These are phyloP conservation scores for Aspergillus asperescens DNA, from an alignment of 495 filamentous ascomycete species.

Conservation along the genomic window DNA sequence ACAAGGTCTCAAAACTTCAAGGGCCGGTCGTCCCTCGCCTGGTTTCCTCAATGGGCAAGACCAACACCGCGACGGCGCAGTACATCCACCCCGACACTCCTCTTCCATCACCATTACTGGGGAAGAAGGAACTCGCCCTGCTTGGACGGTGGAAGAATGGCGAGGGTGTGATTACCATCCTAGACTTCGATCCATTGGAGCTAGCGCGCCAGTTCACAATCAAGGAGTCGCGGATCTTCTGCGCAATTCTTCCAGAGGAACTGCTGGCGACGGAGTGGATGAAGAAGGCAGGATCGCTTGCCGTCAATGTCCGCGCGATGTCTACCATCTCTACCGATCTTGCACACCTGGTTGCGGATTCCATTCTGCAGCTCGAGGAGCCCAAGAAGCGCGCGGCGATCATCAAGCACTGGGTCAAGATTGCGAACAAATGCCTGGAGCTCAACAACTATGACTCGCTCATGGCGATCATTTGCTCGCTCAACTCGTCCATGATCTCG, in stretches of 20 bases:
- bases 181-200: constrained; percentile 92
- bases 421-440: constrained; percentile 78
- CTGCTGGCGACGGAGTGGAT: constrained; percentile 93
- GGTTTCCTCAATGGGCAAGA: constrained; percentile 85
- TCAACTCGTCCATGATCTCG: constrained; percentile 85
- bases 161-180: constrained; percentile 63
- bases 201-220: constrained; percentile 89
- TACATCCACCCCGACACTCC: constrained; percentile 66
- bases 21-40: constrained; percentile 80
- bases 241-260: constrained; percentile 87
- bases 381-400: constrained; percentile 82
- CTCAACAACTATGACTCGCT: constrained; percentile 95
- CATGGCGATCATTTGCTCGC: constrained; percentile 91
- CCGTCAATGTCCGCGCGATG: constrained; percentile 93
- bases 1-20: constrained; percentile 72
- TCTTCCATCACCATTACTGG: constrained; percentile 62
- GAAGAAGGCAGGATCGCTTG: constrained; percentile 69
- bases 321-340: constrained; percentile 86
- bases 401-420: constrained; percentile 99
- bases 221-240: constrained; percentile 90
- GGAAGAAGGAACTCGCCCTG: constrained; percentile 67
- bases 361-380: constrained; percentile 79
- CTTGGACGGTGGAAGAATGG: constrained; percentile 71
- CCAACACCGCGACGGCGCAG: constrained; percentile 63
- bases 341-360: constrained; percentile 92